A percentile compares a stretch with the other conserved stretches of the same genome.
These are phyloP conservation scores for Solanum hybrid DNA, from an alignment of 305 asterid genomes.

Conservation along the genomic window DNA sequence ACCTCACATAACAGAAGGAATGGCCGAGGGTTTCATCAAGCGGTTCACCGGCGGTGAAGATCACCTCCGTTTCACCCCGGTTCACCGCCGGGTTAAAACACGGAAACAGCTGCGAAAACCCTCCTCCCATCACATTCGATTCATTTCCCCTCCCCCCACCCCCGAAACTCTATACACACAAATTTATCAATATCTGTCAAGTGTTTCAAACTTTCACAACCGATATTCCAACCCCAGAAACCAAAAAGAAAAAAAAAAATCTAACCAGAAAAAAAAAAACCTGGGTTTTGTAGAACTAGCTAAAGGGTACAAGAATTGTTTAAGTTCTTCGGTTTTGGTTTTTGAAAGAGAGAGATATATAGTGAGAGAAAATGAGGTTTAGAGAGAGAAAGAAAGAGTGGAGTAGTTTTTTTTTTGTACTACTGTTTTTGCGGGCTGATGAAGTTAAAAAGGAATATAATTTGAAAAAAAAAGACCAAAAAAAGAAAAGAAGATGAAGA, in stretches of 20 bases:
- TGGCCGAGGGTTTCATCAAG: conserved; percentile 97
- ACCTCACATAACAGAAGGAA: conserved; percentile 94
- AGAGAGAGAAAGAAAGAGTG: neutral
- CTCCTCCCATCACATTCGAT: conserved; percentile 98
- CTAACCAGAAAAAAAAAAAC: neutral
- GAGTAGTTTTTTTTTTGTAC: neutral
- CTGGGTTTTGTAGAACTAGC: neutral
- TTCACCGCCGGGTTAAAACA: conserved; percentile 74
- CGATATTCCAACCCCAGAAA: neutral
- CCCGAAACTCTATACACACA: neutral
- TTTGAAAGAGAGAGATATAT: neutral
- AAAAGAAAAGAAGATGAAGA: neutral
- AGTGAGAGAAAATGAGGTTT: neutral
- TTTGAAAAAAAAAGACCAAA: neutral
- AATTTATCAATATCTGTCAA: neutral
- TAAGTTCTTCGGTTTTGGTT: neutral
- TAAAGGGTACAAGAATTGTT: neutral
- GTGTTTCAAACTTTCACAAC: neutral
- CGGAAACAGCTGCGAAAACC: conserved; percentile 84
- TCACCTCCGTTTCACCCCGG: conserved; percentile 60
- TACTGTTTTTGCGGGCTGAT: neutral
- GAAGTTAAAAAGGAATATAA: neutral
- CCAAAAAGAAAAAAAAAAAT: neutral
- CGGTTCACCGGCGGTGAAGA: conserved; percentile 47
- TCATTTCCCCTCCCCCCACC: conserved; percentile 45